Base-by-base conservation (phyloP, 2,329 filamentous ascomycete genomes). In the Xylariomycetidae sp. region DNA sequence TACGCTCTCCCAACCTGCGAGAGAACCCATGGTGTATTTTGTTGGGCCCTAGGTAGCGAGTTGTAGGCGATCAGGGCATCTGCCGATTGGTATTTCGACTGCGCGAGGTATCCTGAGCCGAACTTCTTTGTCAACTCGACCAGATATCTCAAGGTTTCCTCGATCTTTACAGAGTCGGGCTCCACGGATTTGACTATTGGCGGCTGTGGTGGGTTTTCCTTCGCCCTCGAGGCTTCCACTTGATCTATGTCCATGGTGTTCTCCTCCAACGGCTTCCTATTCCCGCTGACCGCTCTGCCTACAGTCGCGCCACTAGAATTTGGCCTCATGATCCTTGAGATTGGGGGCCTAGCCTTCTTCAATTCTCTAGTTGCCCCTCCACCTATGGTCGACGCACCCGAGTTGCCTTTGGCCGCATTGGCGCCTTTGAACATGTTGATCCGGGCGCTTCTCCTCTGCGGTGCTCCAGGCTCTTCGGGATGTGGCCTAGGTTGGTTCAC, bases 11-110 rank as follows among this genome's bases (percentile, higher is more conserved):
- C 94, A 54, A 97, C 82, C 53, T 94, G 88, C 5, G 88, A 82
- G 36, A 96, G 71, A 11, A 96, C 88, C 86, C 88, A 97, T 2
- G 92, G 87, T 2, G 90, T 95, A 42, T 95, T 88, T 48, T 87
- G 80, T 51, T 97, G 90, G 5, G 70, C 64, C 18, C 76, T 66
- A 2, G 87, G 81, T 14, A 98, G 66, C 1, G 78, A 72, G 39
- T 73, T 73, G 56, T 90, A 88, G 3, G 79, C 71, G 40, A 85
- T 76, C 29, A 96, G 65, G 2, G 92, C 85, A 39, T 92, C 81
- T 15, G 77, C 67, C 45, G 86, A 87, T 48, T 84, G 81, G 55
- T 88, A 98, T 30, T 82, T 83, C 11, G 82, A 82, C 29, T 94
- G 68, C 5, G 82, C 73, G 48, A 84, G 81, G 59, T 90, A 94